phyloP scores from a whole-genome alignment of 768 basidiomycete genomes.

The Pulveroboletus sp. region DNA sequence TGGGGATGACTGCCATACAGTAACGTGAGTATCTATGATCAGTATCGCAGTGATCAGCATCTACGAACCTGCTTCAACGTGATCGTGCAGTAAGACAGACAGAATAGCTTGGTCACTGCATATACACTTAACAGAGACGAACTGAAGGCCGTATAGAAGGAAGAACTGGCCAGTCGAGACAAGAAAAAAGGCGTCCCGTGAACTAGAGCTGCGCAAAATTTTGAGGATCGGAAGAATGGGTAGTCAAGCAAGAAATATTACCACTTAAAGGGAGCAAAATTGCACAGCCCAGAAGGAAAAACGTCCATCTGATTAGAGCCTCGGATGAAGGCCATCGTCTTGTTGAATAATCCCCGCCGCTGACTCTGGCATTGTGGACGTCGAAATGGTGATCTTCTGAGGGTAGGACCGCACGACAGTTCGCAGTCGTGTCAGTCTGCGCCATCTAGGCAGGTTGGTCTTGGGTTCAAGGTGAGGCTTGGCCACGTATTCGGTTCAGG shows the following conservation, averaged over 20 bases:
- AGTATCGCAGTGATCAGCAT: no score
- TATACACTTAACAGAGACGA: no score
- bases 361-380: neutral
- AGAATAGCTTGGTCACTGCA: conserved; percentile 63
- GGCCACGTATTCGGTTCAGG: no score
- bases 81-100: conserved; percentile 68
- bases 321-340: conserved; percentile 27
- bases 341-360: conserved; percentile 16
- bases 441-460: no score
- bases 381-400: neutral
- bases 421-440: no score
- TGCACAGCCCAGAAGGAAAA: conserved; percentile 74
- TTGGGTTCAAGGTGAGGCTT: no score
- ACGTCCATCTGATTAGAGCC: conserved; percentile 51
- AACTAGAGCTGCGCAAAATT: conserved; percentile 57
- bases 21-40: neutral
- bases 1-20: conserved; percentile 60
- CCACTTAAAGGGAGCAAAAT: conserved; percentile 87
- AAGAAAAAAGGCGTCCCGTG: conserved; percentile 83
- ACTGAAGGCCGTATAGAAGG: conserved; percentile 49
- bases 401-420: conserved; percentile 14
- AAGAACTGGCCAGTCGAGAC: conserved; percentile 58
- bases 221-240: neutral
- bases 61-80: conserved; percentile 60
- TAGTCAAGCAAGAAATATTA: conserved; percentile 36